Percentiles rank a stretch among this genome's conserved stretches.
Conservation (phyloP, 768 basidiomycete genomes). For the Lactarius hengduanensis region DNA sequence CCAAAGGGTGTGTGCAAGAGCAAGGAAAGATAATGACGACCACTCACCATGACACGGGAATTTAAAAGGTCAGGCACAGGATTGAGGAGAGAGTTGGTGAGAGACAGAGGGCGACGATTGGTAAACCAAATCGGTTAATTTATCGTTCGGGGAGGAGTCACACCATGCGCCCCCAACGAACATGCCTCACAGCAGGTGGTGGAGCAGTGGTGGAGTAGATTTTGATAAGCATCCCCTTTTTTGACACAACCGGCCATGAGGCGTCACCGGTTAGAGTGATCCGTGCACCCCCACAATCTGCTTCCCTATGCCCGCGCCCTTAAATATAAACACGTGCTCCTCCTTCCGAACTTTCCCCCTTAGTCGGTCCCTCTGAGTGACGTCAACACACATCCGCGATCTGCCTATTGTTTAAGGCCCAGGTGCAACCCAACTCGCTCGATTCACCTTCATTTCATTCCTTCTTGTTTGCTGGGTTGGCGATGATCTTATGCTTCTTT, state of each 20-base stretch:
- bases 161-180: conserved; percentile 10
- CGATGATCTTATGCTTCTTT: neutral
- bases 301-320: neutral
- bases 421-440: neutral
- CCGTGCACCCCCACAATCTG: neutral
- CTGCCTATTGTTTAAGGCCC: neutral
- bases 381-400: neutral
- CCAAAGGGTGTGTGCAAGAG: neutral
- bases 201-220: conserved; percentile 12
- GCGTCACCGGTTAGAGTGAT: neutral
- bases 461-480: neutral
- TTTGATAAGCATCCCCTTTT: conserved; percentile 13
- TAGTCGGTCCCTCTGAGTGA: neutral
- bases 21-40: neutral
- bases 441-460: neutral
- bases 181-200: conserved; percentile 6
- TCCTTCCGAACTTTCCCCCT: neutral
- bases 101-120: neutral
- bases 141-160: conserved; percentile 4
- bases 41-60: conserved; percentile 20
- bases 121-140: conserved; percentile 15
- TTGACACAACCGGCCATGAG: conserved; percentile 19
- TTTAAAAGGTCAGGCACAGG: neutral
- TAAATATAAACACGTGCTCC: conserved; percentile 7
- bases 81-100: neutral